Conservation (phyloP, 2,329 filamentous ascomycete species). For the Aureobasidium sp. region DNA sequence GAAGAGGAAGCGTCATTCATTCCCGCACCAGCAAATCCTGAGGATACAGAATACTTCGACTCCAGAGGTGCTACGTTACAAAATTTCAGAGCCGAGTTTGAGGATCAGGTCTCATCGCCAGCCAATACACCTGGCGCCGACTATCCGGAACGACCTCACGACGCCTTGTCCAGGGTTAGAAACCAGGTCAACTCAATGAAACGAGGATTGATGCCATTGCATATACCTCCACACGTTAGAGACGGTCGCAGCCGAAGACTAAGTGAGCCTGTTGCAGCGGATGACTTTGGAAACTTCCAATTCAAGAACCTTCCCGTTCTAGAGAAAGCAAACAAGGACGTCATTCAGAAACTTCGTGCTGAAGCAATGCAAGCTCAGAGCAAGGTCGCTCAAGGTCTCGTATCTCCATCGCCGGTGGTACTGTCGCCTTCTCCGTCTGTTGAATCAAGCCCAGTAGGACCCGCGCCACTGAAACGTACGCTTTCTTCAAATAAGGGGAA, state of each 20-base stretch:
- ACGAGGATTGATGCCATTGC: constrained; percentile 85
- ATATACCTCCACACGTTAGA: constrained; percentile 92
- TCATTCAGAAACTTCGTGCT: constrained; percentile 90
- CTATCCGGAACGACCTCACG: constrained; percentile 84
- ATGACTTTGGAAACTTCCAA: constrained; percentile 93
- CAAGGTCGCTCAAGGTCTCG: constrained; percentile 38
- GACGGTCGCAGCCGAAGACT: constrained; percentile 81
- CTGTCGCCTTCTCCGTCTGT: constrained; percentile 57
- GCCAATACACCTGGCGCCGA: constrained; percentile 62
- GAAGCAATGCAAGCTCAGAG: constrained; percentile 72
- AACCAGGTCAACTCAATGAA: constrained; percentile 81
- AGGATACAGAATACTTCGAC: constrained; percentile 98
- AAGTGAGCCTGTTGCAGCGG: constrained; percentile 79
- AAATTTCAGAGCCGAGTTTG: constrained; percentile 87
- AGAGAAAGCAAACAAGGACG: constrained; percentile 97
- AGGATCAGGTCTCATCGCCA: constrained; percentile 77
- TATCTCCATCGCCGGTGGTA: constrained; percentile 30
- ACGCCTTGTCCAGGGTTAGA: constrained; percentile 83
- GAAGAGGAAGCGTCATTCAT: constrained; percentile 96
- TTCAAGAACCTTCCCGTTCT: constrained; percentile 97
- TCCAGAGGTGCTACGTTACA: constrained; percentile 83
- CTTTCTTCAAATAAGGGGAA: constrained; percentile 73
- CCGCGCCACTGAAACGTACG: constrained; percentile 73
- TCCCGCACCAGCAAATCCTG: constrained; percentile 82
- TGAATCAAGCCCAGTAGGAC: constrained; percentile 77